These are phyloP conservation scores for Triangularia verruculosa DNA, from an alignment of 2,329 filamentous ascomycete species.

Conservation along the genomic window DNA sequence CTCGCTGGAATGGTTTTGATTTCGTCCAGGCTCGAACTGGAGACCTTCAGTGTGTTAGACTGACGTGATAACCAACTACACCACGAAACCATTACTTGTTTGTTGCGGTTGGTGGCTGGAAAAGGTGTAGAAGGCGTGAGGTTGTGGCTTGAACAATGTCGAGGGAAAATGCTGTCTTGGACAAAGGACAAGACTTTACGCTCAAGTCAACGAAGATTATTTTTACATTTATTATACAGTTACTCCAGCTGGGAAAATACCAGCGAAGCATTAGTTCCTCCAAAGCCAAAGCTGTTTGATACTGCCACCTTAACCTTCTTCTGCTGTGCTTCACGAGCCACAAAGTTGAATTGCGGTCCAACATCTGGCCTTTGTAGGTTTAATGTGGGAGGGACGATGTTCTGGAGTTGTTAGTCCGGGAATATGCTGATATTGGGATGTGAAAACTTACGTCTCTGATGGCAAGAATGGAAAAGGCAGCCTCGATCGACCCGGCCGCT, in stretches of 20 bases:
- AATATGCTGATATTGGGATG: neutral
- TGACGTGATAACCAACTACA: constrained; percentile 49
- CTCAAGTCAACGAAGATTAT: neutral
- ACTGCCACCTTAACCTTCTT: constrained; percentile 70
- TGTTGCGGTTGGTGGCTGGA: neutral
- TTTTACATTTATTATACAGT: neutral
- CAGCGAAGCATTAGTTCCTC: constrained; percentile 89
- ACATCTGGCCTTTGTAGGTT: constrained; percentile 70
- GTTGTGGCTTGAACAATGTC: neutral
- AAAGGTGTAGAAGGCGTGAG: neutral
- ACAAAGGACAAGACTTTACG: neutral
- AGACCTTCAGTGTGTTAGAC: constrained; percentile 43
- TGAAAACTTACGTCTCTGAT: constrained; percentile 66
- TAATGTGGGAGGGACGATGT: constrained; percentile 77
- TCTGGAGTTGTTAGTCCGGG: constrained; percentile 46
- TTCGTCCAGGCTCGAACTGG: constrained; percentile 31
- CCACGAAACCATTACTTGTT: constrained; percentile 24
- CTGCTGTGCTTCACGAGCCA: constrained; percentile 68
- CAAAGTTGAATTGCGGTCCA: constrained; percentile 79
- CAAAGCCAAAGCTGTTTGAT: constrained; percentile 97
- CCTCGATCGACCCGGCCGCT: constrained; percentile 86
- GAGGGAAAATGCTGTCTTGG: neutral
- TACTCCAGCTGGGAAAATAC: constrained; percentile 61
- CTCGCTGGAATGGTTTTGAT: constrained; percentile 14
- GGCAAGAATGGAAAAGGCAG: constrained; percentile 77